Evolutionary conservation across 257 asterid genomes (phyloP), one percentile per base, ranked within the genome.

Genomic region (Salvia rosmarinus): DNA sequence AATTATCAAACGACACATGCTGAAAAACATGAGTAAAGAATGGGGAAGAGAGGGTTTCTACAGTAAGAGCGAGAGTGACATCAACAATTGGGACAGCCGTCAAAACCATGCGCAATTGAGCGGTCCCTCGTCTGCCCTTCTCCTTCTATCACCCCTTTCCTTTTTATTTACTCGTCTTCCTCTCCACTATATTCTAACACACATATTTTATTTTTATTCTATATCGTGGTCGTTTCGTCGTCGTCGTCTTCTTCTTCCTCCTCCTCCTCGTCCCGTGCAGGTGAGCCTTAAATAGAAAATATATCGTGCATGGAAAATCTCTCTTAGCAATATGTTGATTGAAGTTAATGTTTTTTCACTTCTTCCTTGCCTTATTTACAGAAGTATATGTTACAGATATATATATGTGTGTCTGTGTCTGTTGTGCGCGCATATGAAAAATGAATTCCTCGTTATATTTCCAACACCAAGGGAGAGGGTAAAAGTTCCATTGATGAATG

Each of bases 91-190:
- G 89, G 90, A 83, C 90, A 78, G 71, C 80, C 78, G 70, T 69
- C 65, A 72, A 77, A 72, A 54, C 90, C 90, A 87, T 85, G 94
- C 94, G 89, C 88, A 87, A 82, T 80, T 74, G 78, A 82, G 81
- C 86, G 90, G 94, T 80, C 94, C 90, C 71, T 77, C 42, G 19
- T 57, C 9, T 9, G 9, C 5, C 9, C 42, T 1, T 23, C 6
- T 0, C 35, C 17, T 2, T 28, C 2, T 30, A 23, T 28, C 43
- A 12, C 51, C 55, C 9, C 5, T 21, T 37, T 58, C 55, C 70
- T 28, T 49, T 70, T 65, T 72, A 81, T 59, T 72, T 57, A 6
- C 64, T 63, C 54, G 34, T 25, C 20, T 21, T 4, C 52, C 14
- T 7, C 55, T 46, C 56, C 46, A 9, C 19, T 40, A 37, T 4